Base-by-base conservation (phyloP, 768 basidiomycete species). In the Leucosporidium yakuticum region DNA sequence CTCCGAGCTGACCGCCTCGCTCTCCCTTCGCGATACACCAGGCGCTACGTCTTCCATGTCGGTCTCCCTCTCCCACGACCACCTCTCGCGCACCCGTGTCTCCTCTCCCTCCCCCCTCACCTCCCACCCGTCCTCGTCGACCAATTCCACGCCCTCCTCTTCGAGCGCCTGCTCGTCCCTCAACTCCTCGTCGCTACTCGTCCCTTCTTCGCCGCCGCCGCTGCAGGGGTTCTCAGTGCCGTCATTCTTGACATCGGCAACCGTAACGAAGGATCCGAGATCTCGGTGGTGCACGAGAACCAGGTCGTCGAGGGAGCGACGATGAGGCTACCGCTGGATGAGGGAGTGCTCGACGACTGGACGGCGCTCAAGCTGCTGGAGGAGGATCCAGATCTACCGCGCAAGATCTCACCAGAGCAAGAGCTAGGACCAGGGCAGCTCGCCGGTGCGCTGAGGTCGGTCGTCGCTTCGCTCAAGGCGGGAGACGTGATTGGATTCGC, bases 131-230 rank as follows among this genome's bases (percentile, higher is more conserved):
- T 81, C 48, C 82, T 85, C 14, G 84, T 88, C 77, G 89, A 93
- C 76, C 83, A 83, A 54, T 83, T 88, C 74, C 88, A 87, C 74
- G 90, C 88, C 75, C 83, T 90, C 49, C 90, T 94, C 79, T 96
- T 96, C 74, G 92, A 95, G 76, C 87, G 89, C 31, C 90, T 94
- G 84, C 92, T 93, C 76, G 87, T 88, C 32, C 87, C 93, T 14
- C 89, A 86, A 21, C 85, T 94, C 71, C 84, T 84, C 63, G 82
- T 93, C 72, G 81, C 92, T 60, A 88, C 93, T 65, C 88, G 91
- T 0, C 88, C 92, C 27, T 84, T 92, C 78, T 85, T 89, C 14
- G 89, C 92, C 73, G 80, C 94, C 54, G 94, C 90, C 78, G 85
- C 91, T 27, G 84, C 84, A 21, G 87, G 87, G 71, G 82, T 82